These are phyloP conservation scores for Penicillium malachiteum DNA, from an alignment of 495 filamentous ascomycete genomes.

Conservation along the genomic window DNA sequence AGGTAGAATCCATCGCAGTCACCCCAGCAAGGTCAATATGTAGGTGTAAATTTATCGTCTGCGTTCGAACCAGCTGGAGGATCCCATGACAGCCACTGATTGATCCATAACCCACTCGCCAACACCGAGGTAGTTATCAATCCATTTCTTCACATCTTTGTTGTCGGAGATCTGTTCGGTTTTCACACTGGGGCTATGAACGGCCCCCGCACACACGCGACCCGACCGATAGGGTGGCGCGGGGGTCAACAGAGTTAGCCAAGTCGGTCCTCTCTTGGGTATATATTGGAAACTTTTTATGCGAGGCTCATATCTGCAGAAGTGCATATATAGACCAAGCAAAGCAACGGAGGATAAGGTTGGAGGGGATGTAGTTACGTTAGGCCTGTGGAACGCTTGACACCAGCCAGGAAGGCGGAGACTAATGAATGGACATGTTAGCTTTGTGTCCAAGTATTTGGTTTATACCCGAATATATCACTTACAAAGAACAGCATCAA, in stretches of 20 bases:
- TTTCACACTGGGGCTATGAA: slow-evolving; percentile 75
- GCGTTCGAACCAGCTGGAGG: slow-evolving; percentile 86
- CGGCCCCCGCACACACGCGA: slow-evolving; percentile 34
- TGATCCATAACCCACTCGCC: slow-evolving; percentile 99
- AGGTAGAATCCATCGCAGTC: slow-evolving; percentile 1
- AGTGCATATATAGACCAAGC: not conserved
- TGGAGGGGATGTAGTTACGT: slow-evolving; percentile 67
- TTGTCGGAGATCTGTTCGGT: slow-evolving; percentile 82
- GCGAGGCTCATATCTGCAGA: too few species aligned
- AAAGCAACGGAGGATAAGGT: slow-evolving; percentile 2
- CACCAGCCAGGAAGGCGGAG: slow-evolving; percentile 92
- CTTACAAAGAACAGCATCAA: slow-evolving; percentile 91
- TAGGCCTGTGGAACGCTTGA: slow-evolving; percentile 93
- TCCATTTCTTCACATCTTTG: slow-evolving; percentile 82
- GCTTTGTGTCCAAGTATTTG: slow-evolving; percentile 6
- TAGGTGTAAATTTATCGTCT: slow-evolving; percentile 56
- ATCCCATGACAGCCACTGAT: slow-evolving; percentile 84
- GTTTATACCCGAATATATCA: slow-evolving; percentile 11
- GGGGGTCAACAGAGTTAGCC: slow-evolving; percentile 35
- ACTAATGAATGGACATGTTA: slow-evolving; percentile 51
- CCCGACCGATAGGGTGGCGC: slow-evolving; percentile 30
- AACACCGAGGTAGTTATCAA: slow-evolving; percentile 91
- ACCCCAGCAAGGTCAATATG: not conserved
- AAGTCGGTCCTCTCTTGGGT: not conserved
- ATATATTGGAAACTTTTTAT: too few species aligned